Conservation (phyloP, 2,329 filamentous ascomycete genomes). For the Thermomyces lanuginosus region DNA sequence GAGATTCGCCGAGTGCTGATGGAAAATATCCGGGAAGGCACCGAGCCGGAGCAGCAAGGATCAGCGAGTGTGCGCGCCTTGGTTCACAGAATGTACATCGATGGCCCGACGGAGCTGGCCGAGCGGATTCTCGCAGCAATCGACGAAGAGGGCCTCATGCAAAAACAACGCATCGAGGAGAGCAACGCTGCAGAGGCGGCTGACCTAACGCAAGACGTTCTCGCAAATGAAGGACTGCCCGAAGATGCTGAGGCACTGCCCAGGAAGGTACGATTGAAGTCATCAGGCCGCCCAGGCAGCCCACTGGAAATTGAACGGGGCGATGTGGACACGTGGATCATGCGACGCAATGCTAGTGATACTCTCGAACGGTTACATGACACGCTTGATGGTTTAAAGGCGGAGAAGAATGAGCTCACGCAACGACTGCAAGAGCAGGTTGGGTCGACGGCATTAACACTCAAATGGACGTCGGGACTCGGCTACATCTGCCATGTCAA, state of each 20-base stretch:
- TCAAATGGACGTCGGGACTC: slow-evolving; percentile 73
- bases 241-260: slow-evolving; percentile 40
- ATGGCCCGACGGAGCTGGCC: slow-evolving; percentile 52
- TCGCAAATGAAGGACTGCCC: slow-evolving; percentile 47
- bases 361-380: slow-evolving; percentile 51
- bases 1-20: slow-evolving; percentile 36
- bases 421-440: slow-evolving; percentile 46
- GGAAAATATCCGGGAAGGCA: slow-evolving; percentile 9
- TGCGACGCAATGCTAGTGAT: slow-evolving; percentile 49
- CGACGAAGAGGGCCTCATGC: slow-evolving; percentile 77
- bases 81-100: slow-evolving; percentile 31
- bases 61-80: slow-evolving; percentile 15
- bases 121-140: slow-evolving; percentile 59
- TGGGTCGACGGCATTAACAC: slow-evolving; percentile 47
- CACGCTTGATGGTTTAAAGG: slow-evolving; percentile 43
- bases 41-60: slow-evolving; percentile 10
- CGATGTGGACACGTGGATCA: slow-evolving; percentile 43
- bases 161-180: slow-evolving; percentile 63
- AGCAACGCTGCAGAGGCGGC: slow-evolving; percentile 54
- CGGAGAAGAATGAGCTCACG: slow-evolving; percentile 46
- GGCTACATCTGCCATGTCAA: slow-evolving; percentile 86
- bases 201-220: slow-evolving; percentile 55
- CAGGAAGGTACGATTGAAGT: slow-evolving; percentile 29
- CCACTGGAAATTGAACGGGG: slow-evolving; percentile 20
- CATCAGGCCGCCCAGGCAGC: slow-evolving; percentile 11